Conservation (phyloP, 2,329 filamentous ascomycete genomes). For the Plenodomus biglobosus region DNA sequence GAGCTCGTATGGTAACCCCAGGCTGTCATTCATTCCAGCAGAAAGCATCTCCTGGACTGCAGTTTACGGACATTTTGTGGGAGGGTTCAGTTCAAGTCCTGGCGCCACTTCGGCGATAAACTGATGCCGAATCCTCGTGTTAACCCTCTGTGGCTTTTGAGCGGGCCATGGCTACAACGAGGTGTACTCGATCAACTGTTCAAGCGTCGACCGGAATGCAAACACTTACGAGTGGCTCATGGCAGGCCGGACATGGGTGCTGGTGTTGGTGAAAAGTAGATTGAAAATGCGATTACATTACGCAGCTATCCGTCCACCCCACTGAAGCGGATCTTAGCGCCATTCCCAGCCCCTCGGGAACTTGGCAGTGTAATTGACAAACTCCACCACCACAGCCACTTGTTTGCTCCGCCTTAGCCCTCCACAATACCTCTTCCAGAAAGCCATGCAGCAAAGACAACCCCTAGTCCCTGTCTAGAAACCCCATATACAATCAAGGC, state of each 20-base stretch:
- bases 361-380: background rate
- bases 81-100: background rate
- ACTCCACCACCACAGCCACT: background rate
- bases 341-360: background rate
- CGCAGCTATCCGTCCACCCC: background rate
- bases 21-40: slow-evolving; percentile 15
- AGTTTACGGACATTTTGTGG: background rate
- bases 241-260: background rate
- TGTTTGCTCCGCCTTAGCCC: background rate
- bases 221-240: background rate
- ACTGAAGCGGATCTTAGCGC: background rate
- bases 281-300: background rate
- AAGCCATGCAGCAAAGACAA: background rate
- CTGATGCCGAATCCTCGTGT: background rate
- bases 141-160: background rate
- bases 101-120: background rate
- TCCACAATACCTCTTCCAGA: background rate
- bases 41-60: background rate
- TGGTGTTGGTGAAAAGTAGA: background rate
- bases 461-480: background rate
- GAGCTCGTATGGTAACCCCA: slow-evolving; percentile 22
- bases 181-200: background rate
- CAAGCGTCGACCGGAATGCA: background rate
- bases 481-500: slow-evolving; percentile 3
- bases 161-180: background rate